A percentile compares a stretch with the other conserved stretches of the same genome.
Conservation (phyloP, 148 eudicot species). For the Chenopodium formosanum region DNA sequence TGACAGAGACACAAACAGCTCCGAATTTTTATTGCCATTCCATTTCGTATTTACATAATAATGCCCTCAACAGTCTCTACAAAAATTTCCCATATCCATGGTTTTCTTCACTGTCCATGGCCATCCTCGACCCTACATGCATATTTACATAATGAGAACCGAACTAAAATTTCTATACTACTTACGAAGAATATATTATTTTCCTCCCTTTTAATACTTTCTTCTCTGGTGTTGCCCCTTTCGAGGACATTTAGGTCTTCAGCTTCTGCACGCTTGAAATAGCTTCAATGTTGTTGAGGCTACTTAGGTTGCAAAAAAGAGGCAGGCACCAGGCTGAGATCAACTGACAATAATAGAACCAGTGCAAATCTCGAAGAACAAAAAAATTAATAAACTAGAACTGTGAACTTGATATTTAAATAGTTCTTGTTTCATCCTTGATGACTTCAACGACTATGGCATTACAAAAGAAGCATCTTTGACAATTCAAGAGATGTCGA, state of each 20-base stretch:
- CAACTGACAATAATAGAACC: background rate
- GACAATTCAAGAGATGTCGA: constrained; percentile 80
- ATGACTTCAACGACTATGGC: constrained; percentile 53
- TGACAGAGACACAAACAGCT: too few relatives aligned
- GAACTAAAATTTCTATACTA: constrained; percentile 1
- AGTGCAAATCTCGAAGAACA: background rate
- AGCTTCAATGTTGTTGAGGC: background rate
- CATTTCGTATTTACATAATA: constrained; percentile 23
- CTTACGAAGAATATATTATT: background rate
- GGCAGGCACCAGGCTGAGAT: background rate
- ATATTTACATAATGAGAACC: constrained; percentile 7
- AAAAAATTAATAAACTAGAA: constrained; percentile 5
- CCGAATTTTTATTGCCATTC: constrained; percentile 3
- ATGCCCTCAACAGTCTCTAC: constrained; percentile 28
- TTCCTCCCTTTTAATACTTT: background rate
- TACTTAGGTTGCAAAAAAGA: background rate
- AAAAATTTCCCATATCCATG: constrained; percentile 26
- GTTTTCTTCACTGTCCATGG: constrained; percentile 15
- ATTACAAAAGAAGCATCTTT: constrained; percentile 95
- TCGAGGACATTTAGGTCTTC: background rate
- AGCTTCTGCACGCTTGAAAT: background rate
- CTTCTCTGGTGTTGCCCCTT: background rate
- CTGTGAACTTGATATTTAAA: constrained; percentile 10
- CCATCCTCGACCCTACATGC: constrained; percentile 18
- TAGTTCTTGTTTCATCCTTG: constrained; percentile 29